phyloP scores from a whole-genome alignment of 73 alveolate genomes.

The Paramecium bursaria region DNA sequence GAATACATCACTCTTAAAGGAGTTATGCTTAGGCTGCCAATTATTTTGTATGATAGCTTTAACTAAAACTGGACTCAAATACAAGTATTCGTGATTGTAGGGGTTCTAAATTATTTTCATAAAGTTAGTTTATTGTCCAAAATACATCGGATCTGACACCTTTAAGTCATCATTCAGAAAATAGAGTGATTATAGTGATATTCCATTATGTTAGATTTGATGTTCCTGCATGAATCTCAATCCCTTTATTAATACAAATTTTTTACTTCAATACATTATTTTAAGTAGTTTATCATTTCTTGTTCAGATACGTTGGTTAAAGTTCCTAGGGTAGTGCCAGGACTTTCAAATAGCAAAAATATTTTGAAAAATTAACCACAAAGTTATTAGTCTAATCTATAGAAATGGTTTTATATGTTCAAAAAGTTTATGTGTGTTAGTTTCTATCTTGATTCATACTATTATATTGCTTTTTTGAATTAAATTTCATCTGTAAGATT shows the following conservation, averaged over 20 bases:
- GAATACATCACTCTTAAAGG: slow-evolving; percentile 64
- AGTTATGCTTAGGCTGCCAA: slow-evolving; percentile 64
- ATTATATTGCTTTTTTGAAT: slow-evolving; percentile 13
- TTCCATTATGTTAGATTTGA: slow-evolving; percentile 19
- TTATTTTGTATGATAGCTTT: slow-evolving; percentile 18
- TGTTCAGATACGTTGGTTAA: slow-evolving; percentile 9
- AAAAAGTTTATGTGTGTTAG: slow-evolving; percentile 7
- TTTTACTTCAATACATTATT: neutral
- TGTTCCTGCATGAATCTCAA: slow-evolving; percentile 22
- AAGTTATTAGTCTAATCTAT: slow-evolving; percentile 42
- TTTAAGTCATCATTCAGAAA: slow-evolving; percentile 5
- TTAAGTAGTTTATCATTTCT: slow-evolving; percentile 1
- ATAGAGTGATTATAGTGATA: slow-evolving; percentile 1
- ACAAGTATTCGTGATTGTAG: neutral
- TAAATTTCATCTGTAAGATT: slow-evolving; percentile 43
- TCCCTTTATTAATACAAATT: no score
- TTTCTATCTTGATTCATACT: slow-evolving; percentile 20
- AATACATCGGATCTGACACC: slow-evolving; percentile 34
- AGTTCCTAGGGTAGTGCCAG: neutral
- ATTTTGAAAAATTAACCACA: slow-evolving; percentile 48
- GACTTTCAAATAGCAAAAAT: slow-evolving; percentile 21
- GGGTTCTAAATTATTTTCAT: slow-evolving; percentile 32
- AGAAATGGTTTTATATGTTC: slow-evolving; percentile 26
- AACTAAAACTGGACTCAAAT: slow-evolving; percentile 12
- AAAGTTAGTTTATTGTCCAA: slow-evolving; percentile 17